phyloP scores from a whole-genome alignment of 140 eudicot genomes.

The Erigeron philadelphicus region DNA sequence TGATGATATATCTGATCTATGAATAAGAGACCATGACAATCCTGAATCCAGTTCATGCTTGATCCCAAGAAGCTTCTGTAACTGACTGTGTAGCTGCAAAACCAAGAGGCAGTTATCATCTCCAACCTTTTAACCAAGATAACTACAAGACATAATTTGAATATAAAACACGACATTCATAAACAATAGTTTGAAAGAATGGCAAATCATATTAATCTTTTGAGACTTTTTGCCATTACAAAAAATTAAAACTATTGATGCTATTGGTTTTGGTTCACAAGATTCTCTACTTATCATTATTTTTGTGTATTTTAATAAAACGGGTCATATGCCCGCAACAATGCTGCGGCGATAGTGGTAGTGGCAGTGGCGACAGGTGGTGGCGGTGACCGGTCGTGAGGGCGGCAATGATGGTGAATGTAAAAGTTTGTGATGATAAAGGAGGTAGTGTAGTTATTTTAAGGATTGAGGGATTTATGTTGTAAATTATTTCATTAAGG shows the following conservation, averaged over 20 bases:
- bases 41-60: conserved; percentile 82
- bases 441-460: too few relatives aligned
- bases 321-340: too few relatives aligned
- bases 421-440: too few relatives aligned
- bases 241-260: not conserved
- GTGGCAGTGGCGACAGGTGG: too few relatives aligned
- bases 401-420: too few relatives aligned
- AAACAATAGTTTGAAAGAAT: not conserved
- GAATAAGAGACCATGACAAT: conserved; percentile 79
- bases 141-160: conserved; percentile 4
- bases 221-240: not conserved
- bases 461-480: too few relatives aligned
- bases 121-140: conserved; percentile 14
- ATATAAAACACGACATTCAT: not conserved
- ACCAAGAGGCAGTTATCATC: conserved; percentile 12
- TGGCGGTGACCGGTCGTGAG: too few relatives aligned
- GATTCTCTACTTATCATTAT: not conserved
- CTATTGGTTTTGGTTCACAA: conserved; percentile 12
- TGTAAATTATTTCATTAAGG: too few relatives aligned
- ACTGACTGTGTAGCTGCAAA: conserved; percentile 54
- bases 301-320: not conserved
- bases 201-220: not conserved
- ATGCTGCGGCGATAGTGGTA: too few relatives aligned
- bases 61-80: conserved; percentile 79
- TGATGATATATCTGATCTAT: conserved; percentile 49